Percentiles rank a stretch among this genome's conserved stretches.
Evolutionary conservation across 2,329 filamentous ascomycete genomes (phyloP).

Genomic region (Penicillium sp.): DNA sequence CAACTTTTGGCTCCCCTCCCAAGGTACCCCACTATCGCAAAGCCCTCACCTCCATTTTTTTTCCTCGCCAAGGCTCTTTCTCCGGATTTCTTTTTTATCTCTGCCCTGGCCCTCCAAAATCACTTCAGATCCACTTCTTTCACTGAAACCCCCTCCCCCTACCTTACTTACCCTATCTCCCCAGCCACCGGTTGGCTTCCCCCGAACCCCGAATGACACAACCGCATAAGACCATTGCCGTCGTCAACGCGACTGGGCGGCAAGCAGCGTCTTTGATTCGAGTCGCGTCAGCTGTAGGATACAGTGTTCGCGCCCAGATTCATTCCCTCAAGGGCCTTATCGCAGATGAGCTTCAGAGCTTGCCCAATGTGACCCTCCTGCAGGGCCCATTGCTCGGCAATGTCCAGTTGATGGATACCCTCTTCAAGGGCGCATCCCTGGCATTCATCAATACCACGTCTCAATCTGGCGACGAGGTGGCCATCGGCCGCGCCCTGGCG

Average conservation of each 20-base stretch:
- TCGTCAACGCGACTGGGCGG: conserved; percentile 93
- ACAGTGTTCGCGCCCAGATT: conserved; percentile 88
- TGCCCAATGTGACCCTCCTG: conserved; percentile 77
- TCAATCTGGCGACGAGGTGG: conserved; percentile 83
- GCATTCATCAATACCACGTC: conserved; percentile 99
- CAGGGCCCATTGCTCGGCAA: conserved; percentile 69
- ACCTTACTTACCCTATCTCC: conserved; percentile 7
- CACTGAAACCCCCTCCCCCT: conserved; percentile 7
- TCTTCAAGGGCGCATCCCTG: conserved; percentile 81
- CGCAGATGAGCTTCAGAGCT: conserved; percentile 76
- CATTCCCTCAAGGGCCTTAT: conserved; percentile 84
- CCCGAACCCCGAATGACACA: conserved; percentile 38
- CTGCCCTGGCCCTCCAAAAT: conserved; percentile 16
- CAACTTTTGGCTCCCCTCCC: conserved; percentile 22
- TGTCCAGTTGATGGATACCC: conserved; percentile 67
- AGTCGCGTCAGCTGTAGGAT: conserved; percentile 89
- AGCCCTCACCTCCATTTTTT: conserved; percentile 19
- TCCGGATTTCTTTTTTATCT: conserved; percentile 25
- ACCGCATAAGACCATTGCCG: conserved; percentile 76
- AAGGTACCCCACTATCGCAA: conserved; percentile 27
- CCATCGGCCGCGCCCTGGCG: conserved; percentile 82
- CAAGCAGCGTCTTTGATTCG: conserved; percentile 95
- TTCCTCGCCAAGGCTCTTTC: conserved; percentile 26
- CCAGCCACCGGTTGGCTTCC: conserved; percentile 1
- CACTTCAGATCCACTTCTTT: conserved; percentile 10